These are phyloP conservation scores for Platanus orientalis DNA, from an alignment of 164 flowering plant species.

Conservation along the genomic window DNA sequence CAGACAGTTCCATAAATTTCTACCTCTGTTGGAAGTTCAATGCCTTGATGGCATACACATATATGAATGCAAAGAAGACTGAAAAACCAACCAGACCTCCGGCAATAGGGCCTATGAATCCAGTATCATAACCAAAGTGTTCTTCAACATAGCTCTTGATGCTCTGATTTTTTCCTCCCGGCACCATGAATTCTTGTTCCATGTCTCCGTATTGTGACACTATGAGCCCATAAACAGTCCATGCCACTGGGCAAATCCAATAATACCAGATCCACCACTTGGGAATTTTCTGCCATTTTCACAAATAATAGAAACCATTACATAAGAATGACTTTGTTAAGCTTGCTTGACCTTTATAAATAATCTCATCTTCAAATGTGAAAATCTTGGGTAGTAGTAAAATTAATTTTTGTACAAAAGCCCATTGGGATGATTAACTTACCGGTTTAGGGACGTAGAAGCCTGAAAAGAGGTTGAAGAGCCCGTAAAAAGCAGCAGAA, in stretches of 20 bases:
- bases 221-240: slow-evolving; percentile 83
- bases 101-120: slow-evolving; percentile 78
- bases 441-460: too few species aligned
- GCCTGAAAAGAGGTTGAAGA: too few species aligned
- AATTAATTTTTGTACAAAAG: neutral
- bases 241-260: slow-evolving; percentile 86
- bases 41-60: slow-evolving; percentile 55
- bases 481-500: too few species aligned
- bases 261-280: slow-evolving; percentile 97
- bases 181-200: slow-evolving; percentile 27
- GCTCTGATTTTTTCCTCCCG: slow-evolving; percentile 27
- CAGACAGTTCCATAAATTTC: neutral
- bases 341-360: too few species aligned
- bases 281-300: slow-evolving; percentile 62
- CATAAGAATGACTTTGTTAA: too few species aligned
- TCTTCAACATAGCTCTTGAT: slow-evolving; percentile 39
- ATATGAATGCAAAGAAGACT: slow-evolving; percentile 70
- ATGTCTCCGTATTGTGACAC: slow-evolving; percentile 75
- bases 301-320: neutral
- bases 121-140: slow-evolving; percentile 52
- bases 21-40: slow-evolving; percentile 84
- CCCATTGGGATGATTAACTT: too few species aligned
- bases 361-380: too few species aligned
- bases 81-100: slow-evolving; percentile 67
- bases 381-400: too few species aligned